Evolutionary conservation across 2,329 filamentous ascomycete species (phyloP).

Genomic region (Ceratocystis huliohia): DNA sequence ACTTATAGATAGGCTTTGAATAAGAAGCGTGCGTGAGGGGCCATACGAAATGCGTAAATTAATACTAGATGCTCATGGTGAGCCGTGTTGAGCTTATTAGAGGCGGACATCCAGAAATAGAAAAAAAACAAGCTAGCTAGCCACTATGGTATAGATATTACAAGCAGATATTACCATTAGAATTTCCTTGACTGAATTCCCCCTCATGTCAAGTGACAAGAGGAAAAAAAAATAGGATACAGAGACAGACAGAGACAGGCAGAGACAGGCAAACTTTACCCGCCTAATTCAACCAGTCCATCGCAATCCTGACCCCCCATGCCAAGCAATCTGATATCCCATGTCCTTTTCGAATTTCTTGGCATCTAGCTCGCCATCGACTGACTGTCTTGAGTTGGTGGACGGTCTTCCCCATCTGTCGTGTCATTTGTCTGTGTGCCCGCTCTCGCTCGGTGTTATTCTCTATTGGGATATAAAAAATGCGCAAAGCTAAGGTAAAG

Average conservation of each 20-base stretch:
- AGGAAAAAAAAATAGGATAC: too few species aligned
- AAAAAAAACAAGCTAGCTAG: too few species aligned
- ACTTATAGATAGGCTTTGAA: constrained; percentile 4
- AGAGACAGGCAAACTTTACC: too few species aligned
- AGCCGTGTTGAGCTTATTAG: background rate
- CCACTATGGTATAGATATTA: too few species aligned
- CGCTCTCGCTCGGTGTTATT: constrained; percentile 1
- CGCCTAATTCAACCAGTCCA: background rate
- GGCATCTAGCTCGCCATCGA: constrained; percentile 7
- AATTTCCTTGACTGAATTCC: too few species aligned
- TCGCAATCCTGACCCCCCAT: background rate
- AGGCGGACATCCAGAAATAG: too few species aligned
- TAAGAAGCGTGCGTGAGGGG: background rate
- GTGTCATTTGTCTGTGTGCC: background rate
- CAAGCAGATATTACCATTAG: too few species aligned
- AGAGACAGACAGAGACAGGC: too few species aligned
- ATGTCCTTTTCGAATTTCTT: constrained; percentile 2
- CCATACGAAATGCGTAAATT: background rate
- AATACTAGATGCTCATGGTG: background rate
- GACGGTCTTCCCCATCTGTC: background rate
- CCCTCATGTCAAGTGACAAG: too few species aligned
- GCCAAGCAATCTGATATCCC: constrained; percentile 8
- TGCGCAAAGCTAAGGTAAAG: background rate
- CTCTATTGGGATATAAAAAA: background rate
- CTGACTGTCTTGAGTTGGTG: background rate